Conservation (phyloP, 1,139 yeast genomes). For the Taiozyma sp. region DNA sequence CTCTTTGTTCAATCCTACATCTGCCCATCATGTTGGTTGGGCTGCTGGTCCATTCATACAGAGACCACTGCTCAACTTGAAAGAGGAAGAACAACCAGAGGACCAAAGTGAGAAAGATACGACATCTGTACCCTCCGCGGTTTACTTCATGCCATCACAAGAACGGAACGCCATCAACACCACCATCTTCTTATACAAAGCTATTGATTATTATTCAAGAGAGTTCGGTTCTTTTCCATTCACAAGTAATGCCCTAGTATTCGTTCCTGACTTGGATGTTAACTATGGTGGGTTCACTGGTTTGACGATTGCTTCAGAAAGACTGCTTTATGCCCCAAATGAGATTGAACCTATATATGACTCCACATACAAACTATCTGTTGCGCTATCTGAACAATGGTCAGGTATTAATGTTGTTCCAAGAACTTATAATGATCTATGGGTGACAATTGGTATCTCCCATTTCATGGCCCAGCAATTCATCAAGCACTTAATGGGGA, state of each 20-base stretch:
- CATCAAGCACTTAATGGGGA: conserved; percentile 68
- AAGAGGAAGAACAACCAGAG: conserved; percentile 40
- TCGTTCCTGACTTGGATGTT: conserved; percentile 56
- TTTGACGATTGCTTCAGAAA: conserved; percentile 59
- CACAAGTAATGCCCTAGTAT: conserved; percentile 72
- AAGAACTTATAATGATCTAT: conserved; percentile 71
- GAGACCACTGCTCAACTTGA: conserved; percentile 31
- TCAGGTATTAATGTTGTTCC: conserved; percentile 91
- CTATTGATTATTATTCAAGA: conserved; percentile 77
- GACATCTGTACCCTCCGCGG: conserved; percentile 30
- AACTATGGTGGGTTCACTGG: conserved; percentile 72
- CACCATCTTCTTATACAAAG: conserved; percentile 69
- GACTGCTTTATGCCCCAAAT: conserved; percentile 69
- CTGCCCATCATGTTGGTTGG: conserved; percentile 97
- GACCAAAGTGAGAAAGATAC: conserved; percentile 33
- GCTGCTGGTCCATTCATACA: conserved; percentile 85
- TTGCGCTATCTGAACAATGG: conserved; percentile 86
- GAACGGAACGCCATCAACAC: conserved; percentile 55
- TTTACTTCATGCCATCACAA: conserved; percentile 22
- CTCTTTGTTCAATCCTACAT: conserved; percentile 80
- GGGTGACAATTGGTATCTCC: conserved; percentile 89
- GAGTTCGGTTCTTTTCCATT: conserved; percentile 95
- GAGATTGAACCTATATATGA: conserved; percentile 76
- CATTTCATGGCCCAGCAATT: conserved; percentile 79
- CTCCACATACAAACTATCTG: conserved; percentile 63